Percentiles rank a stretch among this genome's conserved stretches.
Conservation (phyloP, 352 stramenopile genomes). For the Pythium phragmiticola region DNA sequence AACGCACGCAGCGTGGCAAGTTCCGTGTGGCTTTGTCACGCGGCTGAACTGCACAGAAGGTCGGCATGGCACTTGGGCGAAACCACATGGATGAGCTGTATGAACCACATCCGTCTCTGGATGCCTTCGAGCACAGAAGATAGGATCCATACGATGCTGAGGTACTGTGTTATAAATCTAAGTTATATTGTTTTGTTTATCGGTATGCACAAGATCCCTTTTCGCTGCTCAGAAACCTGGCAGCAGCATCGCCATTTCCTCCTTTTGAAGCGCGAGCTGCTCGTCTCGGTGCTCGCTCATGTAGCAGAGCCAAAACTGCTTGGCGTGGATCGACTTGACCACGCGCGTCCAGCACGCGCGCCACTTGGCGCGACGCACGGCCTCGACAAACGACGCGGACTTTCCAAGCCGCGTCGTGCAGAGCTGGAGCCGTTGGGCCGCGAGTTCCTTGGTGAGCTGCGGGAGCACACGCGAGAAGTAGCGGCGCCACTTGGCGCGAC, state of each 20-base stretch:
- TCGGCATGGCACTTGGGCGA: no score
- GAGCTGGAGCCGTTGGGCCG: neutral
- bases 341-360: constrained; percentile 6
- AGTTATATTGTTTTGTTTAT: neutral
- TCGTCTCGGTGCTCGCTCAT: constrained; percentile 13
- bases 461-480: neutral
- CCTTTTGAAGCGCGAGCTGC: constrained; percentile 9
- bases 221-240: neutral
- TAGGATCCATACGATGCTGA: no score
- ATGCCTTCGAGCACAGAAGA: no score
- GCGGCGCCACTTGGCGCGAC: constrained; percentile 4
- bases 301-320: constrained; percentile 23
- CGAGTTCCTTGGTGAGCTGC: neutral
- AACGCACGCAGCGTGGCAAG: no score
- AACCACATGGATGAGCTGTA: no score
- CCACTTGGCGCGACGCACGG: constrained; percentile 8
- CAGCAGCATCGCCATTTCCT: constrained; percentile 22
- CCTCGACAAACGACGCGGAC: neutral
- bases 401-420: neutral
- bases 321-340: constrained; percentile 8
- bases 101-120: no score
- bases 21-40: no score
- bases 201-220: neutral
- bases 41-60: no score
- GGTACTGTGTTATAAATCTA: no score